Conservation (phyloP, 495 filamentous ascomycete species). For the Xeromyces bisporus region DNA sequence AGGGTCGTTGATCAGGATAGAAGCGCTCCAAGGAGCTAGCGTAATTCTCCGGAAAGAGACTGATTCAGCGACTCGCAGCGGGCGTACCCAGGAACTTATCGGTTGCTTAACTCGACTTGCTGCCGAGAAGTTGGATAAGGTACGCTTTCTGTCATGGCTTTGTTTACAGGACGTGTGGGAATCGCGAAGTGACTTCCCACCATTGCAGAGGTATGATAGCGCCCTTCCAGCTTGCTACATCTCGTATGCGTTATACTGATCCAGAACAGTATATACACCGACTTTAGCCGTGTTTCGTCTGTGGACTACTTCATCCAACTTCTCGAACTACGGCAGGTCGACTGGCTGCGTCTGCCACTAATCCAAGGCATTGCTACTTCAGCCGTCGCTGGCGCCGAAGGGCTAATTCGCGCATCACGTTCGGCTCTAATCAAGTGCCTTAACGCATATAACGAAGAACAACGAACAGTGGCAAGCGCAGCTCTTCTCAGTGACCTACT, state of each 20-base stretch:
- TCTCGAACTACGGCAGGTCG: slow-evolving; percentile 18
- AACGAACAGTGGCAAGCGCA: slow-evolving; percentile 15
- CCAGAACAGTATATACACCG: slow-evolving; percentile 22
- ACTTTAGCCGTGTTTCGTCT: slow-evolving; percentile 29
- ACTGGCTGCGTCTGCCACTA: slow-evolving; percentile 30
- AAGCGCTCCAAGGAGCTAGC: slow-evolving; percentile 50
- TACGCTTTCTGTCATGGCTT: slow-evolving; percentile 50
- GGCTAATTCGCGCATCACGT: slow-evolving; percentile 56
- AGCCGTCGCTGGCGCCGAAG: slow-evolving; percentile 69
- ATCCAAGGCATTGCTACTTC: slow-evolving; percentile 67
- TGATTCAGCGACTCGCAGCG: slow-evolving; percentile 1
- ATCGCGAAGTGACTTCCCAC: slow-evolving; percentile 13
- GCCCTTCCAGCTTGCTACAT: too few species aligned
- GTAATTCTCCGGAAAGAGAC: slow-evolving; percentile 13
- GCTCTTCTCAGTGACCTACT: slow-evolving; percentile 25
- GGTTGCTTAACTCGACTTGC: slow-evolving; percentile 47
- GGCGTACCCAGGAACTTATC: slow-evolving; percentile 16
- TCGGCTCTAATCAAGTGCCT: slow-evolving; percentile 42
- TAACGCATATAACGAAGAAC: slow-evolving; percentile 19
- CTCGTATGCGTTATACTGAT: slow-evolving; percentile 7
- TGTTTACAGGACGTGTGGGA: slow-evolving; percentile 29
- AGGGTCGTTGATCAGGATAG: slow-evolving; percentile 63
- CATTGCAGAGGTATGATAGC: slow-evolving; percentile 16
- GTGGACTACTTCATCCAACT: slow-evolving; percentile 28
- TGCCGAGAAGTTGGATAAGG: slow-evolving; percentile 76